Evolutionary conservation across 257 asterid species (phyloP), one percentile per base, ranked within the genome.

Genomic region (Jasminum sambac): DNA sequence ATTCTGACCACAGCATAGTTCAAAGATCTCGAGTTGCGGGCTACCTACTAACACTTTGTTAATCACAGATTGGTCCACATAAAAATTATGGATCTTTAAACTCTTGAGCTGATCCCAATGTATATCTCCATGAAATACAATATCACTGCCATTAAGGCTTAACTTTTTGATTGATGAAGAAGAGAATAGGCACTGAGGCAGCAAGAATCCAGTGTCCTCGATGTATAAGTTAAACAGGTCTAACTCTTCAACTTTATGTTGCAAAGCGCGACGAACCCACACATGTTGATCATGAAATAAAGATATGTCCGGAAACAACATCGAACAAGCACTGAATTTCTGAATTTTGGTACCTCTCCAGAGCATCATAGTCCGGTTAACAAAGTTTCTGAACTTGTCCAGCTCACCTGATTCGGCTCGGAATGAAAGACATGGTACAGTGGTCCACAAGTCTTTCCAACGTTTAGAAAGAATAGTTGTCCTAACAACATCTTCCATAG

Each of bases 401-500:
- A 11, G 30, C 11, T 5, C 16, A 34, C 11, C 48, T 14, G 5
- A 39, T 11, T 6, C 9, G n/a, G 17, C 0, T 21, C 3, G 6
- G 4, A 30, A 30, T 30, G 36, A 30, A 30, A 30, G 36, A 30
- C 2, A 4, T 61, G 63, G 63, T 36, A 48, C 42, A 19, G 24
- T 11, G 43, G 66, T 19, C 76, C 69, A 36, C 4, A 72, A 63
- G 64, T 39, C 6, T 2, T 11, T 5, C 64, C 64, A 36, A 23
- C 52, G 70, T 37, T 72, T 62, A 60, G 36, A 72, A 43, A 72
- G 76, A 44, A 71, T 13, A 6, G 50, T 43, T 43, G 17, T 43
- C 50, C 61, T 52, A 21, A 52, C 30, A 52, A 21, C 61, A 52
- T 19, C 19, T 21, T 52, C 12, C 30, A 8, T 52, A 21, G 26